These are phyloP conservation scores for Cutaneotrichosporon cavernicola DNA, from an alignment of 1,284 basidiomycete species.

Conservation along the genomic window DNA sequence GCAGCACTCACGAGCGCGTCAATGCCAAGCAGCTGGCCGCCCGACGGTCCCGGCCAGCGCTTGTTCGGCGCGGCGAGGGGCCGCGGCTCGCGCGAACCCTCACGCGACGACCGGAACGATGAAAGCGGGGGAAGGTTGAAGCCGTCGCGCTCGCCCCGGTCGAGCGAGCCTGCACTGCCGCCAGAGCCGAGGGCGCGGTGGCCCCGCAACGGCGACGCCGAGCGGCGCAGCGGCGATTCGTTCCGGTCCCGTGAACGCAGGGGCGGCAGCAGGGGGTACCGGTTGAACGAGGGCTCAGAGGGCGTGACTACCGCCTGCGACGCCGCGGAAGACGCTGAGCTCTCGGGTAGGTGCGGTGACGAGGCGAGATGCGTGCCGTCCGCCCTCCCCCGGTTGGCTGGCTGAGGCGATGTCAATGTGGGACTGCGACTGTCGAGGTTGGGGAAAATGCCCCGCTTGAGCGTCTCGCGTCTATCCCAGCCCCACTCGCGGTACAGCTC, in stretches of 20 bases:
- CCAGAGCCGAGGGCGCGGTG: constrained; percentile 8
- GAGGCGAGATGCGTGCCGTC: not conserved
- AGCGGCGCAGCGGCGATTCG: constrained; percentile 10
- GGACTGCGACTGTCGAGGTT: constrained; percentile 12
- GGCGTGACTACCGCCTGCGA: constrained; percentile 15
- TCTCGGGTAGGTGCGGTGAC: constrained; percentile 1
- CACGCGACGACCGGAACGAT: constrained; percentile 4
- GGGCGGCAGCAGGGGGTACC: constrained; percentile 32
- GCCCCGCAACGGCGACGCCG: constrained; percentile 15
- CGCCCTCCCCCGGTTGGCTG: not conserved
- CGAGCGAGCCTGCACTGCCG: constrained; percentile 7
- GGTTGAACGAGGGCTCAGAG: constrained; percentile 18
- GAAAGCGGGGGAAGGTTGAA: constrained; percentile 8
- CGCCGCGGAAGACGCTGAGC: constrained; percentile 14
- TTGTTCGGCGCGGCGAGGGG: constrained; percentile 15
- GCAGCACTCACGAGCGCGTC: constrained; percentile 47
- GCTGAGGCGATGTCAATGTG: not conserved
- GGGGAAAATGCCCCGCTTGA: constrained; percentile 33
- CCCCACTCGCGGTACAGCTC: constrained; percentile 46
- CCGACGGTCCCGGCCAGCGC: constrained; percentile 16
- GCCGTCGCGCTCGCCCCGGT: not conserved
- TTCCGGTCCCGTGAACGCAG: constrained; percentile 26
- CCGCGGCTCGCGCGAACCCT: constrained; percentile 16
- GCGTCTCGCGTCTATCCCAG: constrained; percentile 34
- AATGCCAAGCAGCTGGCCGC: constrained; percentile 36